Conservation (phyloP, 2,329 filamentous ascomycete species). For the Sclerotinia borealis region DNA sequence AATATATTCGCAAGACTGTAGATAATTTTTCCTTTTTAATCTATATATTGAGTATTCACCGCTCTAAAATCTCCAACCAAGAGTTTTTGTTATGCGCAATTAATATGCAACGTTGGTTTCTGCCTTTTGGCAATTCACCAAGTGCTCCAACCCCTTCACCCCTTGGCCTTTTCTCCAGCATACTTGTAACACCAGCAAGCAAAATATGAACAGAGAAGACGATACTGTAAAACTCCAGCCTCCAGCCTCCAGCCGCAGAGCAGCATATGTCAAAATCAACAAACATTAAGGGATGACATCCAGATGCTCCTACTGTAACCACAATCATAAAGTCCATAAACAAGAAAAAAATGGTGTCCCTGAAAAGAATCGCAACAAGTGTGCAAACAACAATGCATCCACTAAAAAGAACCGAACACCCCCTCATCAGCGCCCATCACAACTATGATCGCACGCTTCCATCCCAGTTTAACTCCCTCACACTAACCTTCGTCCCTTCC, state of each 20-base stretch:
- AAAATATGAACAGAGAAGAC: constrained; percentile 8
- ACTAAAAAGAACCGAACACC: neutral
- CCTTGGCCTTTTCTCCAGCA: neutral
- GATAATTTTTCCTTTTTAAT: neutral
- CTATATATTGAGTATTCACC: neutral
- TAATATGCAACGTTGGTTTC: neutral
- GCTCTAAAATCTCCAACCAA: neutral
- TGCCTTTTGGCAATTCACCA: neutral
- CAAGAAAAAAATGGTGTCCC: neutral
- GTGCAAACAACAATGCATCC: constrained; percentile 4
- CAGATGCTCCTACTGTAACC: neutral
- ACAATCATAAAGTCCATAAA: constrained; percentile 12
- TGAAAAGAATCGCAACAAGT: constrained; percentile 6
- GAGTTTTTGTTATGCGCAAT: neutral
- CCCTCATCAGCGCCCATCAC: neutral
- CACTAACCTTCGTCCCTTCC: constrained; percentile 3
- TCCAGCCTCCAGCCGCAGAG: neutral
- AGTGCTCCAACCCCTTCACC: neutral
- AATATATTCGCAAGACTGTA: neutral
- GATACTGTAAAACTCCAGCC: neutral
- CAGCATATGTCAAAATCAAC: neutral
- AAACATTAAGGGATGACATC: neutral
- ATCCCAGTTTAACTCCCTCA: constrained; percentile 11
- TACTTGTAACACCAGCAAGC: neutral
- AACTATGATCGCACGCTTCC: constrained; percentile 11